Evolutionary conservation across 768 basidiomycete genomes (phyloP), one percentile per base, ranked within the genome.

Genomic region (Exidia glandulosa): DNA sequence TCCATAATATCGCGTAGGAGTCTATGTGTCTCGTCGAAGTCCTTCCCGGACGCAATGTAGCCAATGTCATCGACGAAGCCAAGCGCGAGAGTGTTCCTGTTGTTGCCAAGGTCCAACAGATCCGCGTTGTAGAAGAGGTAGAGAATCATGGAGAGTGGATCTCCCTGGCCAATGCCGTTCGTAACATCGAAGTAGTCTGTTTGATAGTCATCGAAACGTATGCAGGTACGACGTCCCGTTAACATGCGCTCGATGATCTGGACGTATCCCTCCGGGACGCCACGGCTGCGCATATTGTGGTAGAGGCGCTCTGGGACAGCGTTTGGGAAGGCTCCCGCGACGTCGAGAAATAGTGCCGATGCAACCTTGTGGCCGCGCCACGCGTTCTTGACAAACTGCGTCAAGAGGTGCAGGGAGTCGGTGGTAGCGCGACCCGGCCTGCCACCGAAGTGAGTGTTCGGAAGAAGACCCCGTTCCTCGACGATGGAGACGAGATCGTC

Each of bases 301-400:
- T n/a, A n/a, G n/a, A n/a, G n/a, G n/a, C n/a, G n/a, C n/a, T 30
- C 30, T 60, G 37, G 0, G 63, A 58, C 68, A 70, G 1, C 74
- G 63, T 0, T 59, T 62, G 1, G n/a, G n/a, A n/a, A n/a, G n/a
- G n/a, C n/a, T n/a, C n/a, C n/a, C n/a, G n/a, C n/a, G n/a, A n/a
- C n/a, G n/a, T n/a, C n/a, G n/a, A n/a, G n/a, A n/a, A n/a, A n/a
- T n/a, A n/a, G n/a, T n/a, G n/a, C n/a, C n/a, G 66, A 62, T 2
- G 64, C 71, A 0, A 69, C 70, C 36, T 68, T 58, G 0, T 61
- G 57, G 31, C 57, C 50, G 13, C 64, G 41, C 70, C 68, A 79
- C 0, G 73, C 71, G 1, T 69, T 65, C 50, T 77, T 73, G 32
- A 79, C 67, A 14, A 62, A 68, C 2, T 72, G 57, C 5, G 72